A percentile compares a stretch with the other conserved stretches of the same genome.
Evolutionary conservation across 306 rosid species (phyloP).

Genomic region (Pterocarpus santalinus): DNA sequence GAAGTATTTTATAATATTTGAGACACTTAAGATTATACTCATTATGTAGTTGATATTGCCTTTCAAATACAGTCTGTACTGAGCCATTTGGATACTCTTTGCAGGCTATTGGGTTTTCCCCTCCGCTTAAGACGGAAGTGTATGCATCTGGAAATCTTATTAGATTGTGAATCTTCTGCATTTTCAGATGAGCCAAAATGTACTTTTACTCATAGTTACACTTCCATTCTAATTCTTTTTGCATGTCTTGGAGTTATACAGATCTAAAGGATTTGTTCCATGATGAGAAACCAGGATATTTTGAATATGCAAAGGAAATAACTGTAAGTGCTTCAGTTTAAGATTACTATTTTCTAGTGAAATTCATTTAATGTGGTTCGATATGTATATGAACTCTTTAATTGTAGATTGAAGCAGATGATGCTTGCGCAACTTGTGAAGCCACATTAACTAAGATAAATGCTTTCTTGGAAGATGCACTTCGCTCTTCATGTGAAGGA

Average conservation of each 20-base stretch:
- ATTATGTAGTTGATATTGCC: conserved; percentile 35
- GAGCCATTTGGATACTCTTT: conserved; percentile 51
- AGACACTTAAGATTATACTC: conserved; percentile 9
- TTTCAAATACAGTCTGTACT: conserved; percentile 34
- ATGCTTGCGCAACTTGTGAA: conserved; percentile 71
- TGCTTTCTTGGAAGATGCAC: conserved; percentile 75
- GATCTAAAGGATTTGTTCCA: conserved; percentile 77
- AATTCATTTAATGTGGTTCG: conserved; percentile 9
- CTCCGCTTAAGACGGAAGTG: conserved; percentile 80
- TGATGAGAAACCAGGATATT: conserved; percentile 75
- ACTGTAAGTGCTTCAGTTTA: conserved; percentile 64
- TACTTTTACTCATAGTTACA: conserved; percentile 23
- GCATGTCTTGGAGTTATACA: conserved; percentile 46
- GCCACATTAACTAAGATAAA: conserved; percentile 64
- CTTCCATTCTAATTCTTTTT: conserved; percentile 25
- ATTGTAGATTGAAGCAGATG: conserved; percentile 82
- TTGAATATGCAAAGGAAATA: conserved; percentile 84
- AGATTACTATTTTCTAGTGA: conserved; percentile 21
- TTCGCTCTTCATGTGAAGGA: conserved; percentile 88
- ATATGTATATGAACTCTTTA: conserved; percentile 36
- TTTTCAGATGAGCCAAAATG: conserved; percentile 34
- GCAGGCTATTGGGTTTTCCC: conserved; percentile 81
- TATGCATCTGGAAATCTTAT: conserved; percentile 56
- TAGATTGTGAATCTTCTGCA: conserved; percentile 28
- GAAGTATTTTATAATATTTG: conserved; percentile 13